Conservation (phyloP, 2,329 filamentous ascomycete species). For the Phialocephala sp. region DNA sequence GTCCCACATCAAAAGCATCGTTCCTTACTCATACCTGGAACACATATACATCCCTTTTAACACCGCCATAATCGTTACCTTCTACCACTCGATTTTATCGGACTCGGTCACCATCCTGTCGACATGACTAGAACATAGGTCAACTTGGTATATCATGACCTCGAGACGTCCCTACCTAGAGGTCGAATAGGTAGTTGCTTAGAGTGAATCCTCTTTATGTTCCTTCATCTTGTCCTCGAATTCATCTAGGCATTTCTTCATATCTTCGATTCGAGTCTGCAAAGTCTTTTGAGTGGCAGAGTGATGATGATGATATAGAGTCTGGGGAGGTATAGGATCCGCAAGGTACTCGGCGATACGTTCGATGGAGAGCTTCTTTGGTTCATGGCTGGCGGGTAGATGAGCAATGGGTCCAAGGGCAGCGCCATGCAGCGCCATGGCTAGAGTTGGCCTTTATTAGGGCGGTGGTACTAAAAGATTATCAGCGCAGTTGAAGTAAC, state of each 20-base stretch:
- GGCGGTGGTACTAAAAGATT: too few species aligned
- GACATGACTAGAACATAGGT: too few species aligned
- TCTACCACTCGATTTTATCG: too few species aligned
- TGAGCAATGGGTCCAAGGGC: too few species aligned
- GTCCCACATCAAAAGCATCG: too few species aligned
- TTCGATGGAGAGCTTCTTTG: background rate
- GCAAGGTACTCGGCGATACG: slow-evolving; percentile 7
- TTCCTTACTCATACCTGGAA: too few species aligned
- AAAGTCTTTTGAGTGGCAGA: background rate
- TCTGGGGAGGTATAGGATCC: background rate
- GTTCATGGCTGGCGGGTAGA: too few species aligned
- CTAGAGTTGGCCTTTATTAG: background rate
- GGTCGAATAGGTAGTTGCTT: background rate
- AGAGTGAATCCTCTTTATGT: background rate
- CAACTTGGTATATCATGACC: background rate
- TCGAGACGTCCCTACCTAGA: background rate
- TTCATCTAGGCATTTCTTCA: background rate
- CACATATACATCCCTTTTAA: too few species aligned
- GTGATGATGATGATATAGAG: background rate
- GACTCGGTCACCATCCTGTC: background rate
- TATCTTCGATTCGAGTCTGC: background rate
- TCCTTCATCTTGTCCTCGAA: slow-evolving; percentile 1
- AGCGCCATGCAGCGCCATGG: too few species aligned
- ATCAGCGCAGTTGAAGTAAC: too few species aligned
- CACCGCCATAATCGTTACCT: too few species aligned